A percentile compares a stretch with the other conserved stretches of the same genome.
Conservation (phyloP, 1,284 basidiomycete species). For the Rhodotorula sp. region DNA sequence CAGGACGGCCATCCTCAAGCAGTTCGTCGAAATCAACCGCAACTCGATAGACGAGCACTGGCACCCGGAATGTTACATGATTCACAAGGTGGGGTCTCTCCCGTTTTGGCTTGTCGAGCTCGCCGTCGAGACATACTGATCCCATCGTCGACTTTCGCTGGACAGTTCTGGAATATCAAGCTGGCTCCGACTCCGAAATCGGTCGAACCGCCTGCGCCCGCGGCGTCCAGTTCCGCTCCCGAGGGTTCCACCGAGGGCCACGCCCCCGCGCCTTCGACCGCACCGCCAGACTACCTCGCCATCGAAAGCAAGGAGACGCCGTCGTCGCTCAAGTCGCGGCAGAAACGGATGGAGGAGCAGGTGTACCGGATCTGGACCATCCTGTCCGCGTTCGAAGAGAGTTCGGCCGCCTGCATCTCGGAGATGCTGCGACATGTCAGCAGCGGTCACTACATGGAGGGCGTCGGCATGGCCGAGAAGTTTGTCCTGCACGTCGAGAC, state of each 20-base stretch:
- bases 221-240: background rate
- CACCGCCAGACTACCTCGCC: conserved; percentile 36
- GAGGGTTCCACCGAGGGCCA: conserved; percentile 46
- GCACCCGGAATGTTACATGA: conserved; percentile 99
- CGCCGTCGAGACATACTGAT: background rate
- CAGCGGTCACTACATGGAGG: conserved; percentile 91
- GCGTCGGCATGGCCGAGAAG: conserved; percentile 95
- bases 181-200: conserved; percentile 59
- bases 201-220: conserved; percentile 18
- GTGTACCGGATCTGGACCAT: conserved; percentile 99
- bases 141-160: background rate
- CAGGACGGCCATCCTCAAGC: conserved; percentile 96
- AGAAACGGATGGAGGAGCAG: conserved; percentile 92
- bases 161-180: conserved; percentile 98
- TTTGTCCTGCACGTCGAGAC: conserved; percentile 99
- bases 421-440: conserved; percentile 98
- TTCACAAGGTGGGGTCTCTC: conserved; percentile 76
- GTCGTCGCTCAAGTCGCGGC: conserved; percentile 81
- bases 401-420: conserved; percentile 97
- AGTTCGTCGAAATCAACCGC: conserved; percentile 99
- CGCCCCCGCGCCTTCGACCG: conserved; percentile 12
- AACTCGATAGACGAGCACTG: conserved; percentile 98
- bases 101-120: background rate
- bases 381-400: conserved; percentile 96
- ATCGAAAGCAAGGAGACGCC: conserved; percentile 77